phyloP scores from a whole-genome alignment of 768 basidiomycete genomes.

The Suillus weaverae region DNA sequence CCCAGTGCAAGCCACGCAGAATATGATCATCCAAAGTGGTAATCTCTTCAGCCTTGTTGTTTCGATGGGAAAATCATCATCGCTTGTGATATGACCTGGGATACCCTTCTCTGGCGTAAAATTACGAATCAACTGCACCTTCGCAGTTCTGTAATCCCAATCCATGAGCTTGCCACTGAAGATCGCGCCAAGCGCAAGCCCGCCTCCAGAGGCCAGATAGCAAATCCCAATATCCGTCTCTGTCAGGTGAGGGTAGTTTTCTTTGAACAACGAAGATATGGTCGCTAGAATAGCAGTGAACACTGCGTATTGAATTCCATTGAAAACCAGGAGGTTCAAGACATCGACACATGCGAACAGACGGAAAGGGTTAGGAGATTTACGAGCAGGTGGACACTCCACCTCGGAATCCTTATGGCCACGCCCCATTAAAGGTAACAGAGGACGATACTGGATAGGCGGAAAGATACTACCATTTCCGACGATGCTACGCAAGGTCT shows the following conservation, averaged over 20 bases:
- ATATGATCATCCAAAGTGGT: conserved; percentile 41
- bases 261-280: conserved; percentile 47
- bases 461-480: conserved; percentile 15
- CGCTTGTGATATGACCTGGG: conserved; percentile 22
- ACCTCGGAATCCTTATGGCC: not conserved
- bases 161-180: conserved; percentile 61
- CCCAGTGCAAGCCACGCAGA: conserved; percentile 39
- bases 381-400: conserved; percentile 5
- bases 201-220: conserved; percentile 70
- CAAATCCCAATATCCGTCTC: conserved; percentile 63
- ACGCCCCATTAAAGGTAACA: conserved; percentile 12
- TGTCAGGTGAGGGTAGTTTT: conserved; percentile 44
- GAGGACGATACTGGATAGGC: conserved; percentile 11
- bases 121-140: conserved; percentile 1
- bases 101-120: conserved; percentile 19
- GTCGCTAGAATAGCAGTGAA: conserved; percentile 45
- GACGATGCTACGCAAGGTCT: conserved; percentile 14
- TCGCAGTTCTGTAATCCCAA: conserved; percentile 51
- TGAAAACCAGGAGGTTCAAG: conserved; percentile 41
- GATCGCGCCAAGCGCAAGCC: conserved; percentile 58
- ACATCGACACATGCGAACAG: conserved; percentile 37
- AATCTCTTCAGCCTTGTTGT: conserved; percentile 49
- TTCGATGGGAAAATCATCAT: conserved; percentile 53
- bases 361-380: conserved; percentile 34
- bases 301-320: conserved; percentile 52